These are phyloP conservation scores for Saprolegnia diclina DNA, from an alignment of 352 stramenopile genomes.

Conservation along the genomic window DNA sequence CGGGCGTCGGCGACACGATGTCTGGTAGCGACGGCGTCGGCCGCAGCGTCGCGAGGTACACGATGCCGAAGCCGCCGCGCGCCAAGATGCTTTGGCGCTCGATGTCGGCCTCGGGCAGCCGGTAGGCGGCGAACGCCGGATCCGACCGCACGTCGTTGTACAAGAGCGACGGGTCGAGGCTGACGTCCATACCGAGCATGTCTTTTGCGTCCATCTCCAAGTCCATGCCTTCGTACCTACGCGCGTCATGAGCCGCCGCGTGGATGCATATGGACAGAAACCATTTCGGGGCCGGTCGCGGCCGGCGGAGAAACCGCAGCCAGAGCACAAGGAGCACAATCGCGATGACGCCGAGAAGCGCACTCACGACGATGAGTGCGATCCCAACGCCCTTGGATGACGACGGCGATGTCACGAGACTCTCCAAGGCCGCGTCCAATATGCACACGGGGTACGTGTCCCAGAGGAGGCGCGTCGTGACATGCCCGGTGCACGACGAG, in stretches of 20 bases:
- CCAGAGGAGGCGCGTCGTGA: not conserved
- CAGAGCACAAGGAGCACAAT: not conserved
- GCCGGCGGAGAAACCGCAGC: not conserved
- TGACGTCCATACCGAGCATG: not conserved
- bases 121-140: conserved; percentile 8
- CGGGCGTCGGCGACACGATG: not conserved
- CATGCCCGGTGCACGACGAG: not conserved
- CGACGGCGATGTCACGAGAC: not conserved
- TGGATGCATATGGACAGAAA: not conserved
- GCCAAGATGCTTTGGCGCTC: not conserved
- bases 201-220: not conserved
- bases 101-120: not conserved
- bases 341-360: not conserved
- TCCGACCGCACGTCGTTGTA: conserved; percentile 17
- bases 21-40: not conserved
- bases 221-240: not conserved
- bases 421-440: not conserved
- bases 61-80: conserved; percentile 7
- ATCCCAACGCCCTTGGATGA: not conserved
- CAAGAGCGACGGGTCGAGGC: not conserved
- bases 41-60: conserved; percentile 21
- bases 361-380: not conserved
- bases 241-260: not conserved
- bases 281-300: not conserved
- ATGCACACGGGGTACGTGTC: conserved; percentile 20